These are phyloP conservation scores for Aspergillus pseudoviridinutans DNA, from an alignment of 2,329 filamentous ascomycete genomes.

Conservation along the genomic window DNA sequence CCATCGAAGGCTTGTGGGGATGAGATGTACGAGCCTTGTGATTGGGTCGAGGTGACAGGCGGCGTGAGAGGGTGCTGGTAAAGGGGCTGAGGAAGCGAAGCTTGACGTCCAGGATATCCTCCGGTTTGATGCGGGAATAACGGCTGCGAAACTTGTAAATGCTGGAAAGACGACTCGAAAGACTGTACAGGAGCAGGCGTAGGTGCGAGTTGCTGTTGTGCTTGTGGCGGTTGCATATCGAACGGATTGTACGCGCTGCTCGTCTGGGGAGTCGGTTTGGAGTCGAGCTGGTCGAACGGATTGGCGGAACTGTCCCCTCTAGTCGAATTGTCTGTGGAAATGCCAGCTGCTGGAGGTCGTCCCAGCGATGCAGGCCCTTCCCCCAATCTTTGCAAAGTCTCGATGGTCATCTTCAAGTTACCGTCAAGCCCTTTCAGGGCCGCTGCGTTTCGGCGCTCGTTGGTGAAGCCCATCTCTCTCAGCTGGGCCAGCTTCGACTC, in stretches of 20 bases:
- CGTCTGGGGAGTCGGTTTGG: conserved; percentile 33
- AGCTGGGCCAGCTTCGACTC: conserved; percentile 74
- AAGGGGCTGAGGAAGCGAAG: conserved; percentile 35
- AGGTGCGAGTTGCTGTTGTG: conserved; percentile 37
- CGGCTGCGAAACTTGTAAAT: conserved; percentile 66
- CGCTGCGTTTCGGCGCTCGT: conserved; percentile 74
- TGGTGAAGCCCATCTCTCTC: conserved; percentile 86
- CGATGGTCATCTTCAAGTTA: conserved; percentile 80
- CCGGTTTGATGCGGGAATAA: conserved; percentile 75
- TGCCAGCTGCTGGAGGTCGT: conserved; percentile 48
- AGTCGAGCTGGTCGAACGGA: conserved; percentile 58
- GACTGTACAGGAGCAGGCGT: conserved; percentile 24
- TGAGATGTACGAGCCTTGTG: conserved; percentile 31
- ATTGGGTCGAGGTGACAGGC: conserved; percentile 34
- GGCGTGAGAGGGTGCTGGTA: conserved; percentile 44
- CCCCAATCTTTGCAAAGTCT: conserved; percentile 77
- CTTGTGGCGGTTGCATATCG: conserved; percentile 39
- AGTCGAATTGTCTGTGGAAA: conserved; percentile 18
- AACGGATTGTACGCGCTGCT: conserved; percentile 64
- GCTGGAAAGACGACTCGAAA: conserved; percentile 69
- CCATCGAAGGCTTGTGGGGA: conserved; percentile 34
- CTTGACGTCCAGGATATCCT: conserved; percentile 47
- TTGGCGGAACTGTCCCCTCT: conserved; percentile 50
- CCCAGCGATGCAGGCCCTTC: conserved; percentile 59
- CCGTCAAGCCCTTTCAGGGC: conserved; percentile 80